A percentile compares a stretch with the other conserved stretches of the same genome.
These are phyloP conservation scores for Colletotrichum paranaense DNA, from an alignment of 2,329 filamentous ascomycete species.

Conservation along the genomic window DNA sequence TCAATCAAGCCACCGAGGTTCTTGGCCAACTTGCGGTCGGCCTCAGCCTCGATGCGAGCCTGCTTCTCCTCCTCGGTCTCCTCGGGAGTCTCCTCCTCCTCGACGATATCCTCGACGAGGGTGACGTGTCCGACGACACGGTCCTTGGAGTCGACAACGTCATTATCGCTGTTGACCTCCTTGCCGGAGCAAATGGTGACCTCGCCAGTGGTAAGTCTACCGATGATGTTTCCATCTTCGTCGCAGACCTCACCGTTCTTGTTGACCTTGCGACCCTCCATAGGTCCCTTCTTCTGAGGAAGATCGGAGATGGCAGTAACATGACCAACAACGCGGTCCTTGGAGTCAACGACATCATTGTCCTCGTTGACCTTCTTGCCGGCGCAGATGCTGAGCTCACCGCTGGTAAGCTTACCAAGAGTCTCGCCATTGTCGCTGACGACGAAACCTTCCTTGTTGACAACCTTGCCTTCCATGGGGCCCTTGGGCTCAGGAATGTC, in stretches of 20 bases:
- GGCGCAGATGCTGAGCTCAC: conserved; percentile 70
- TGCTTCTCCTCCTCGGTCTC: conserved; percentile 59
- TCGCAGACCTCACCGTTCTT: conserved; percentile 69
- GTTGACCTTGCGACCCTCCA: conserved; percentile 67
- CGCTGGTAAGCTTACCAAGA: conserved; percentile 75
- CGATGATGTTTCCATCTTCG: conserved; percentile 70
- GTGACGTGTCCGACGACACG: conserved; percentile 75
- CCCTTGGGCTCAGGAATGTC: conserved; percentile 64
- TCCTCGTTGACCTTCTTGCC: conserved; percentile 79
- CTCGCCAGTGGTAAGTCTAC: conserved; percentile 76
- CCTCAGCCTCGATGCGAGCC: conserved; percentile 66
- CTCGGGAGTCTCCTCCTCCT: conserved; percentile 58
- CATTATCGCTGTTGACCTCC: conserved; percentile 77
- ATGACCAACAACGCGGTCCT: conserved; percentile 75
- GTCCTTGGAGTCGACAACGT: conserved; percentile 77
- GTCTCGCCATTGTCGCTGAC: conserved; percentile 68
- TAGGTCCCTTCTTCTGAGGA: conserved; percentile 61
- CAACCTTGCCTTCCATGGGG: conserved; percentile 63
- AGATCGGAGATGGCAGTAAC: conserved; percentile 74
- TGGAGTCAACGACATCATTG: conserved; percentile 77
- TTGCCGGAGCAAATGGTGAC: conserved; percentile 73
- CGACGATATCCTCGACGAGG: conserved; percentile 69
- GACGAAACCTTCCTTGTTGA: conserved; percentile 71
- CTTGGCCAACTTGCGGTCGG: conserved; percentile 80
- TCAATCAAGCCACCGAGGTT: conserved; percentile 80